Conservation (phyloP, 176 grass and related monocot species). For the Lolium multiflorum region DNA sequence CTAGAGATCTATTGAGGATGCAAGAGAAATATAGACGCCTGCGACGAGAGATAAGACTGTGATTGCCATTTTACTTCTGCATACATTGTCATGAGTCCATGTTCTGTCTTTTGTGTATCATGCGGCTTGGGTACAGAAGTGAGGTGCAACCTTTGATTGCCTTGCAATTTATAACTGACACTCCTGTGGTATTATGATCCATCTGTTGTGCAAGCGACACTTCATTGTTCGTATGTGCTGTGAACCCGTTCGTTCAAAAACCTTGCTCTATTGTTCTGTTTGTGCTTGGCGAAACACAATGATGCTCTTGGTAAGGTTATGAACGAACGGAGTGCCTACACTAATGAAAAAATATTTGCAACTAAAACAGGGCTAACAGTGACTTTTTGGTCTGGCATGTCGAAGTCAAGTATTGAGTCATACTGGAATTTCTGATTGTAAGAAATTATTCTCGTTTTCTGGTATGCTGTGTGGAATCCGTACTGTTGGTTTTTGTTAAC, state of each 20-base stretch:
- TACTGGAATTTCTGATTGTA: background rate
- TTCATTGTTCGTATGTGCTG: conserved; percentile 8
- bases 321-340: background rate
- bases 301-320: background rate
- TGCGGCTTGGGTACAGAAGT: background rate
- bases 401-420: background rate
- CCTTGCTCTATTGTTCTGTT: background rate
- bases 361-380: background rate
- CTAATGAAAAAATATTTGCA: background rate
- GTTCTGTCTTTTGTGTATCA: conserved; percentile 8
- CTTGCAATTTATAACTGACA: background rate
- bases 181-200: conserved; percentile 14
- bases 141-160: background rate
- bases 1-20: conserved; percentile 74
- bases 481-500: too few relatives aligned
- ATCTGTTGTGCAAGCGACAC: conserved; percentile 12
- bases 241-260: too few relatives aligned
- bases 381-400: background rate
- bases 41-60: conserved; percentile 68
- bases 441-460: background rate
- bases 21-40: conserved; percentile 76
- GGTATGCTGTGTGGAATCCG: too few relatives aligned
- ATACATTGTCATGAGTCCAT: background rate
- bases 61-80: background rate
- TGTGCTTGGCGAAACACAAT: background rate